Evolutionary conservation across 345 rosid genomes (phyloP), one percentile per base, ranked within the genome.

Genomic region (thale cress (Arabidopsis thaliana)): DNA sequence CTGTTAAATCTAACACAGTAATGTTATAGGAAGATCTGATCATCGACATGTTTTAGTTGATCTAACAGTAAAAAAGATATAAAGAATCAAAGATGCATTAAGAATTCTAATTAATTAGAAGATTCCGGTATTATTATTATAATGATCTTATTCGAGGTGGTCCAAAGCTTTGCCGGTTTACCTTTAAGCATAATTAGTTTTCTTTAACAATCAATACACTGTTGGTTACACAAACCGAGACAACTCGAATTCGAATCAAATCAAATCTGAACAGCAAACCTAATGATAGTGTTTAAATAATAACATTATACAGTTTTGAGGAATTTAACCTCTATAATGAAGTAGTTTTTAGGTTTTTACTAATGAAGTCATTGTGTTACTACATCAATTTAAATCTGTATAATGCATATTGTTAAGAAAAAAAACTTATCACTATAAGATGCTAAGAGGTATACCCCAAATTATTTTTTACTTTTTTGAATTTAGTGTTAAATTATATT

Each of bases 181-280:
- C n/a, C 23, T 62, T 8, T 62, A 32, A 62, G 41, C 60, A 62
- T 38, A 38, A 5, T 70, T 60, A 60, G 30, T 11, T 36, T 4
- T 33, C 51, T 2, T 37, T 28, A 5, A 50, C 13, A 28, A 51
- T 13, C 13, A 28, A 51, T 13, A 8, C 37, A 62, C 48, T 55
- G 46, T 53, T 64, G 65, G 48, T 74, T 65, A 24, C 57, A 38
- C 33, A 57, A 74, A 25, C 23, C 40, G 38, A 65, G 66, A 74
- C 72, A 56, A 65, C 59, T 74, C n/a, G 32, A 55, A 23, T 73
- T 34, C 32, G 71, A 73, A 73, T 73, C 36, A 45, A 55, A 64
- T 65, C 28, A 73, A 73, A 24, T 46, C 56, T 37, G 23, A 65
- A 65, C 65, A 45, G 66, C 34, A 58, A 12, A 59, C 46, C 36